Base-by-base conservation (phyloP, 2,329 filamentous ascomycete genomes). In the Chrysoporthe deuterocubensis region DNA sequence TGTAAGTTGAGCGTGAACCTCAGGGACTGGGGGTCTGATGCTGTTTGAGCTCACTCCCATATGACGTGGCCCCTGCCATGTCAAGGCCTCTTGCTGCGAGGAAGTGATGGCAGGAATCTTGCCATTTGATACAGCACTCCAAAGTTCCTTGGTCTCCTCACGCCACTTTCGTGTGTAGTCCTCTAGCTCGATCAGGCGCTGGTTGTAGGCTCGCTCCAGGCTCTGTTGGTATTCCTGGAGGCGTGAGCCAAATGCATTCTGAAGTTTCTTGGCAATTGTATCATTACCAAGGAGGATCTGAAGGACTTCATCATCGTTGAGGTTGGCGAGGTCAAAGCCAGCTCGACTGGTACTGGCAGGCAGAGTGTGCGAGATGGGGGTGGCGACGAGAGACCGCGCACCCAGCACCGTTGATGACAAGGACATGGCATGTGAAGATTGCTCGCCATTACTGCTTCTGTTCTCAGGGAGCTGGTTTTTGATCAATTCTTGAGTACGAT, bases 121-220 rank as follows among this genome's bases (percentile, higher is more conserved):
- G n/a, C 65, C 65, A 11, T 48, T 14, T 13, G 9, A 42, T 4
- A 58, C 11, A 14, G 60, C 60, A 8, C 26, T 3, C 65, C 65
- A 67, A 16, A 62, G n/a, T 11, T 63, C 52, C 44, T 66, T 62
- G 1, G 59, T 59, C 14, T 32, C 34, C 4, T 62, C 64, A 34
- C 63, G 58, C 67, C 63, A 62, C 43, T 18, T 52, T n/a, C 65
- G 60, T 14, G 60, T 67, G 26, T 67, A 67, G 6, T 58, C 48
- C 32, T 67, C 65, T 8, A 65, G 21, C 32, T 67, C 43, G 8
- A 43, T 11, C 9, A 64, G n/a, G 40, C 57, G 44, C 21, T 62
- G 50, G 5, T 65, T 43, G 58, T 62, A 68, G 1, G 32, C 32
- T 3, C 32, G 60, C 13, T 56, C 5, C 52, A 69, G 16, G 21